Evolutionary conservation across 306 rosid genomes (phyloP), one percentile per base, ranked within the genome.

Genomic region (Pyrus communis): DNA sequence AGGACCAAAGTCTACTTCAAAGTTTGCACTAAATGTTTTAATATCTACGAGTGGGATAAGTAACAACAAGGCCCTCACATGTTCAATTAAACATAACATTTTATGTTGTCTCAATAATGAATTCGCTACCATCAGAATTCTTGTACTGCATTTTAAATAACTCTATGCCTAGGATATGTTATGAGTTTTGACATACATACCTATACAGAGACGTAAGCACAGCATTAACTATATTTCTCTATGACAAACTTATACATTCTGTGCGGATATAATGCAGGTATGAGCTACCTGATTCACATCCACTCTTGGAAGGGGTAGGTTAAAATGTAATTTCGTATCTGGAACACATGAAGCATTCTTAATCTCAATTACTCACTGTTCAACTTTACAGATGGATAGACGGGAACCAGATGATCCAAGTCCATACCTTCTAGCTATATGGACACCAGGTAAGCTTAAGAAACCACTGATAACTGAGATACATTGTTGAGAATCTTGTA

Each of bases 271-370:
- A n/a, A 64, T 90, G 89, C 95, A 94, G 98, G 84, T 94, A 94
- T 83, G 97, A 90, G 85, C 91, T 94, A 75, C 98, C 97, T 73
- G 98, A 94, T 82, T 90, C 95, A 82, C 98, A 94, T 82, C 96
- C 92, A 78, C 92, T 94, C 74, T 51, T 94, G 78, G 88, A 86
- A 83, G 87, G 85, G 88, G 98, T 90, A 42, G 67, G 93, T 80
- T 55, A 54, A 73, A n/a, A 71, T 73, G 13, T 46, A 7, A 75
- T 12, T 81, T 43, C 49, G 70, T 35, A 57, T 75, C 23, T 76
- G 67, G 67, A 75, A 73, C 40, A 79, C 45, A 76, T 64, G 74
- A 59, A 73, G 67, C 64, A 45, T 18, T 61, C 52, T 43, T 9
- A 21, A 69, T 81, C 80, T 72, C 67, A 74, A 21, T 33, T 83